A percentile compares a stretch with the other conserved stretches of the same genome.
Conservation (phyloP, 805 yeast genomes). For the Wickerhamomyces sydowiorum region DNA sequence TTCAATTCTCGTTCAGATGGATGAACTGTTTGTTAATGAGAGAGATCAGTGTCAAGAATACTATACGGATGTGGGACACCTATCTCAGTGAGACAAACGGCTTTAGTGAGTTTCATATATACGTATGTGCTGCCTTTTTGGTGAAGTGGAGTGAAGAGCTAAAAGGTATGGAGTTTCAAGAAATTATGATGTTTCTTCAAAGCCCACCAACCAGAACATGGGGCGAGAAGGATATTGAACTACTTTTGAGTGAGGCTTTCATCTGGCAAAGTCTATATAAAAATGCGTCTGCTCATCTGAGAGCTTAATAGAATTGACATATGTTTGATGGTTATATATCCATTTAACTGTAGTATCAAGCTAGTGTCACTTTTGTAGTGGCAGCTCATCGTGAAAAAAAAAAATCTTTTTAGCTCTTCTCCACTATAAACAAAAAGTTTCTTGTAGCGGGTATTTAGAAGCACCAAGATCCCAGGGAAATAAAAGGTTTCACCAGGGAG, state of each 20-base stretch:
- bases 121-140: slow-evolving; percentile 95
- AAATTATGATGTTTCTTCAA: slow-evolving; percentile 84
- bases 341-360: background rate
- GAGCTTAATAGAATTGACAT: slow-evolving; percentile 16
- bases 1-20: slow-evolving; percentile 96
- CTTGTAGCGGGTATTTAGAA: no score
- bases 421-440: no score
- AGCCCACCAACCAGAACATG: slow-evolving; percentile 82
- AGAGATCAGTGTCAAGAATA: slow-evolving; percentile 71
- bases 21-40: slow-evolving; percentile 98
- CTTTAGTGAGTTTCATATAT: slow-evolving; percentile 88
- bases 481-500: no score
- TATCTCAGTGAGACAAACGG: slow-evolving; percentile 74
- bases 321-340: background rate
- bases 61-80: slow-evolving; percentile 97
- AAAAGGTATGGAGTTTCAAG: slow-evolving; percentile 88
- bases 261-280: slow-evolving; percentile 94
- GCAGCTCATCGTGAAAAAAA: background rate
- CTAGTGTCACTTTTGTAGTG: background rate
- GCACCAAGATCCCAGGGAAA: no score
- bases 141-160: slow-evolving; percentile 80
- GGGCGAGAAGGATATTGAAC: slow-evolving; percentile 86
- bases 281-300: slow-evolving; percentile 83
- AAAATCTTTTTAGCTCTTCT: background rate
- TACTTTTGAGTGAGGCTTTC: slow-evolving; percentile 90